Evolutionary conservation across 768 basidiomycete genomes (phyloP), one percentile per base, ranked within the genome.

Genomic region (Candolleomyces eurysporus): DNA sequence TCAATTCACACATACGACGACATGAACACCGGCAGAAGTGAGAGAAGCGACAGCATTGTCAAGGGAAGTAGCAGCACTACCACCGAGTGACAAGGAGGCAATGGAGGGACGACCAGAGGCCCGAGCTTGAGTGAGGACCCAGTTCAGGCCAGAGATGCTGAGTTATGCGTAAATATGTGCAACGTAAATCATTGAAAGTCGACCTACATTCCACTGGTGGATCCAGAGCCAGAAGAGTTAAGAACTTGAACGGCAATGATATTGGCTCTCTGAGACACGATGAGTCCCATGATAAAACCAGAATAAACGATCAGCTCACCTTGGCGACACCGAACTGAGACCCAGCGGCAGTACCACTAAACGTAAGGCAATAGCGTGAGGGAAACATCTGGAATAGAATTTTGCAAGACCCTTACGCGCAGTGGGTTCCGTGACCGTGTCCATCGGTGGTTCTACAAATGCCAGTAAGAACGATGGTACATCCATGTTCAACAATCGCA

Each of bases 211-310:
- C 59, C 65, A 13, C 65, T 43, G 43, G 57, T 59, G 8, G 63
- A 39, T 17, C 68, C 68, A 42, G 65, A 65, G 22, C 75, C 75
- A 8, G 48, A 55, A 49, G 75, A 72, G 50, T 65, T 68, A 48
- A 79, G 72, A 16, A 80, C 79, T 60, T 79, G 79, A 39, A 79
- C 78, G 7, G 78, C 74, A 62, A 79, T 68, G 61, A 79, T 64
- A 59, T 67, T 71, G 2, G 74, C 77, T 36, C 58, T 63, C 65
- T 71, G 36, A 36, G 6, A 11, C 36, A 6, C 11, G 36, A 36
- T 36, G 36, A 36, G 36, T 7, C 36, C 5, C 36, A 36, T 1
- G 11, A 7, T 5, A 2, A 1, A 11, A 36, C 36, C 11, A 11
- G 36, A 36, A 36, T 8, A 36, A 36, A 36, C 36, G 36, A 36